Conservation (phyloP, 2,329 filamentous ascomycete genomes). For the Spiromastix sp. region DNA sequence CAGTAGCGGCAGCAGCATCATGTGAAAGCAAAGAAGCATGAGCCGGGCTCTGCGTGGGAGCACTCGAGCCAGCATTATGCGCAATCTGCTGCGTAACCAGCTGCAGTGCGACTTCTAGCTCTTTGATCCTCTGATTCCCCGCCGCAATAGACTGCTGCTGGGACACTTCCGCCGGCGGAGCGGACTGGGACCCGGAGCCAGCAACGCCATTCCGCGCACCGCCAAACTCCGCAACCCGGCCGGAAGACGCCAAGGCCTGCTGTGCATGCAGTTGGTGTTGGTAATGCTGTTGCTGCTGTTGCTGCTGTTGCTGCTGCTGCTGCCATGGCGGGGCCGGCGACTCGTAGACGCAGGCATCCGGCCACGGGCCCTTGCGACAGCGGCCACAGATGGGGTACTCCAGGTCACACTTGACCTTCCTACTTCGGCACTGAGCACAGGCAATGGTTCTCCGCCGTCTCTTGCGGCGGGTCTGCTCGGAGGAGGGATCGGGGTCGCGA, state of each 20-base stretch:
- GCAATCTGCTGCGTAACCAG: not conserved
- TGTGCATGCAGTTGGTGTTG: not conserved
- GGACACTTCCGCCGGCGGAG: no score
- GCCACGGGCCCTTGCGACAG: slow-evolving; percentile 6
- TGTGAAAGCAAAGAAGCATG: not conserved
- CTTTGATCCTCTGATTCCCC: not conserved
- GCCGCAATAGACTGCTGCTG: no score
- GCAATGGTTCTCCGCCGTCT: slow-evolving; percentile 30
- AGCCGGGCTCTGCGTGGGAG: not conserved
- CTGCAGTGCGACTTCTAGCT: not conserved
- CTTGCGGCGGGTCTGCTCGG: slow-evolving; percentile 24
- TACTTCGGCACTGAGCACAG: slow-evolving; percentile 31
- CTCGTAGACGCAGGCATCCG: slow-evolving; percentile 10
- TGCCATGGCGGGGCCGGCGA: slow-evolving; percentile 2
- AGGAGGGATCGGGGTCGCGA: slow-evolving; percentile 1
- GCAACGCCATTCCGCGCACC: not conserved
- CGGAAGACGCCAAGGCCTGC: not conserved
- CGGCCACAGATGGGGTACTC: slow-evolving; percentile 14
- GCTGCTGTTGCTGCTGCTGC: slow-evolving; percentile 1
- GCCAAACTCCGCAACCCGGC: not conserved
- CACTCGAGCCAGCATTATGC: not conserved
- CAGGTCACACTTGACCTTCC: slow-evolving; percentile 34
- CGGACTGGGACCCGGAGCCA: no score
- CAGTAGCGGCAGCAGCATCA: not conserved
- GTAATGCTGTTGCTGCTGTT: not conserved